A percentile compares a stretch with the other conserved stretches of the same genome.
Evolutionary conservation across 2,329 filamentous ascomycete species (phyloP).

Genomic region (Xylariaceae sp.): DNA sequence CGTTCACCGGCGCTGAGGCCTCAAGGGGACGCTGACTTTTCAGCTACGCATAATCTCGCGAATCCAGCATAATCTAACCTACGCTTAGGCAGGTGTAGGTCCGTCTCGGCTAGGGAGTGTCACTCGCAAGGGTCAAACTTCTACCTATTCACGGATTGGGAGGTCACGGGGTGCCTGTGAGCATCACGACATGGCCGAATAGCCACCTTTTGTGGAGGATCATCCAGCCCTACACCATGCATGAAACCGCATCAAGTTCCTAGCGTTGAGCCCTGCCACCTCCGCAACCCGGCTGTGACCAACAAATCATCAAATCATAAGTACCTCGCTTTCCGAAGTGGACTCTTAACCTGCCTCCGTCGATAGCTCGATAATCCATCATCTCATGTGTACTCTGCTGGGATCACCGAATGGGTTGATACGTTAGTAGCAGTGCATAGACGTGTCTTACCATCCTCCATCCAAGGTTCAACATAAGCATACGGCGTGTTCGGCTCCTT

Average conservation of each 20-base stretch:
- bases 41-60: conserved; percentile 8
- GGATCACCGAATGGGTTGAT: background rate
- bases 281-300: conserved; percentile 6
- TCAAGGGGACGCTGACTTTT: background rate
- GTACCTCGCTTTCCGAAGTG: conserved; percentile 14
- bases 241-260: background rate
- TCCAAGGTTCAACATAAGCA: background rate
- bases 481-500: background rate
- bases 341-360: conserved; percentile 1
- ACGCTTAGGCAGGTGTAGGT: background rate
- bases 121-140: conserved; percentile 2
- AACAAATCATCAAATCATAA: background rate
- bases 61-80: background rate
- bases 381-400: conserved; percentile 1
- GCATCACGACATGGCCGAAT: conserved; percentile 10
- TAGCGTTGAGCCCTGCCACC: background rate
- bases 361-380: background rate
- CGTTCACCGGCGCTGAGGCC: background rate
- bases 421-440: background rate
- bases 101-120: background rate
- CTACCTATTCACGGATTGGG: conserved; percentile 2
- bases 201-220: background rate
- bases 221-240: conserved; percentile 13
- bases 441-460: background rate
- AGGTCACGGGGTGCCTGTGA: conserved; percentile 9